These are phyloP conservation scores for Mortierella sp. DNA, from an alignment of 371 early-diverging fungal species.

Conservation along the genomic window DNA sequence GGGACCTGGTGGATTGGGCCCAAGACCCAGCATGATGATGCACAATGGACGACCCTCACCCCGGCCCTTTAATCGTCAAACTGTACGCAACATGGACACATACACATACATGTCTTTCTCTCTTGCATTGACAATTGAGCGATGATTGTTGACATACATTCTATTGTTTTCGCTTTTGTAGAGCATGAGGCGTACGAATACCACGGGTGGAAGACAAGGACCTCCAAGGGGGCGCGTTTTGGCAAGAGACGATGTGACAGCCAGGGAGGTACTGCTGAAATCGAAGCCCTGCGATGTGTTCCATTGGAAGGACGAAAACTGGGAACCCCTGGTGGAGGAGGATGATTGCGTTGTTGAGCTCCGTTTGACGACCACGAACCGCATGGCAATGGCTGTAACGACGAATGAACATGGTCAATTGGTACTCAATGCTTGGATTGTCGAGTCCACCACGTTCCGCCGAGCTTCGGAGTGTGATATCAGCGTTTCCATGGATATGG, in stretches of 20 bases:
- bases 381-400: slow-evolving; percentile 51
- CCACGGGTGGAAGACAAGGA: slow-evolving; percentile 8
- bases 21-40: slow-evolving; percentile 25
- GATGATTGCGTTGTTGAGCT: slow-evolving; percentile 46
- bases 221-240: slow-evolving; percentile 18
- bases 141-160: not conserved
- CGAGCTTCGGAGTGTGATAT: slow-evolving; percentile 50
- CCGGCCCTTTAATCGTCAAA: slow-evolving; percentile 33
- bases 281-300: slow-evolving; percentile 51
- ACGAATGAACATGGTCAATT: slow-evolving; percentile 41
- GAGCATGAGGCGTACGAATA: slow-evolving; percentile 51
- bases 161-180: slow-evolving; percentile 1
- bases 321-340: slow-evolving; percentile 52
- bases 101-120: not conserved
- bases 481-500: slow-evolving; percentile 54
- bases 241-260: slow-evolving; percentile 23
- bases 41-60: slow-evolving; percentile 24
- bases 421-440: slow-evolving; percentile 54
- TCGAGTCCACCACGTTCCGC: slow-evolving; percentile 48
- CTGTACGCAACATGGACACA: slow-evolving; percentile 14
- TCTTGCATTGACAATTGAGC: not conserved
- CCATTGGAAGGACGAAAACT: slow-evolving; percentile 51
- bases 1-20: slow-evolving; percentile 37
- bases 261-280: slow-evolving; percentile 45
- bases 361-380: slow-evolving; percentile 46